Evolutionary conservation across 176 grass and related monocot species (phyloP), one percentile per base, ranked within the genome.

Genomic region (Otatea glauca): DNA sequence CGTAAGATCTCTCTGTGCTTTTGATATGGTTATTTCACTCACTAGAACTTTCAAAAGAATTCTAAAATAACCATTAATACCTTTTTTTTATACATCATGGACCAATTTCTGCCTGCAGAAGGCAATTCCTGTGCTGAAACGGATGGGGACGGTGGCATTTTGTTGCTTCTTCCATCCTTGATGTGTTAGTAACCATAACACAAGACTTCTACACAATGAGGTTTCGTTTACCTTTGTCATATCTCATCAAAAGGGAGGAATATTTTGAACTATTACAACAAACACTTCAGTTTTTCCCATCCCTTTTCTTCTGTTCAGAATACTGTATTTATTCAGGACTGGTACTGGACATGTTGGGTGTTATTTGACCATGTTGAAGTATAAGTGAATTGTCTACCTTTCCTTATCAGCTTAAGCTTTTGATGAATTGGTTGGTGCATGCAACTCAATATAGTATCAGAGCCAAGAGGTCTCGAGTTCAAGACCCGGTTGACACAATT

Each of bases 81-180:
- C 47, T 0, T 51, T 7, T 66, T 32, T 41, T 67, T n/a, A 29
- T 76, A 43, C 49, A 34, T 43, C 4, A 75, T 5, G 13, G 21
- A 42, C 16, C 5, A 53, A 15, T 73, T 80, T 79, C 14, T 72
- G 4, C 32, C 9, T 63, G 23, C 72, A 62, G 20, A 86, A 60
- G 53, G 42, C 5, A 64, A 64, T 7, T 60, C 60, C 47, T 6
- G 16, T 78, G 71, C 42, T 72, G 66, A 86, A 78, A 50, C 79
- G 43, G 29, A 50, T 72, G 27, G 43, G 23, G 59, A 65, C 18
- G 37, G 56, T 53, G 49, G 67, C 34, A 44, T 16, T 71, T 53
- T 50, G 21, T 65, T 47, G 17, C 13, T 65, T 0, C 21, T 54
- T 55, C 34, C 47, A 75, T 68, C 59, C 44, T 66, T 65, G 43